These are phyloP conservation scores for Bacidia rubella DNA, from an alignment of 495 filamentous ascomycete genomes.

Conservation along the genomic window DNA sequence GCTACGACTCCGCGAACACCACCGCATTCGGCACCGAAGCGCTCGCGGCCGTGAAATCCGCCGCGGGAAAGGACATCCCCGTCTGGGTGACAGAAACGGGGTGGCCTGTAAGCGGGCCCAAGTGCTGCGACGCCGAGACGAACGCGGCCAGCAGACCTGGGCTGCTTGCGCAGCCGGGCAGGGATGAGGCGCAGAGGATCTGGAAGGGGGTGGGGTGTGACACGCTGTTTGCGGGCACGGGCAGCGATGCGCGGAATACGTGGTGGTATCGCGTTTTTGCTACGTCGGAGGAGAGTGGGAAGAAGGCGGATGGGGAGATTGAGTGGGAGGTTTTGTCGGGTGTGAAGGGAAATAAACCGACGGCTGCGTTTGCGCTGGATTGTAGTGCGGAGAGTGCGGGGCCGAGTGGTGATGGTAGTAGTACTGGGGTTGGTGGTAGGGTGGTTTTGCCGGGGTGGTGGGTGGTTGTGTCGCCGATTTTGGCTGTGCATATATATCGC, in stretches of 20 bases:
- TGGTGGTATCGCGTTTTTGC: slow-evolving; percentile 38
- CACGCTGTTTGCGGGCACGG: slow-evolving; percentile 31
- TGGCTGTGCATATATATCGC: too few relatives aligned
- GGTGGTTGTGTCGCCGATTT: too few relatives aligned
- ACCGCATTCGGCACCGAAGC: slow-evolving; percentile 37
- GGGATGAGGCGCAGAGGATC: slow-evolving; percentile 60
- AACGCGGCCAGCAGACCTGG: background rate
- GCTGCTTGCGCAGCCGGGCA: slow-evolving; percentile 15
- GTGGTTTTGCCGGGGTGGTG: too few relatives aligned
- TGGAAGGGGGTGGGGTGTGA: slow-evolving; percentile 70
- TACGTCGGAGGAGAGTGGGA: background rate
- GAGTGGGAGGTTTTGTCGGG: background rate
- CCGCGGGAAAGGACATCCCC: slow-evolving; percentile 36
- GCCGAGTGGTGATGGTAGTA: too few relatives aligned
- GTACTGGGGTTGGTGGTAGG: too few relatives aligned
- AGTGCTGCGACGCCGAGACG: background rate
- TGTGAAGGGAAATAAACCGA: background rate
- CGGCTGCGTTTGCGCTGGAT: background rate
- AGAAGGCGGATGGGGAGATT: background rate
- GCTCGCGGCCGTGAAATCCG: slow-evolving; percentile 48
- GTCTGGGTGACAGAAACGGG: slow-evolving; percentile 90
- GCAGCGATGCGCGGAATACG: slow-evolving; percentile 31
- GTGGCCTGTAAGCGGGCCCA: slow-evolving; percentile 57
- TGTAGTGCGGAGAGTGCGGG: too few relatives aligned
- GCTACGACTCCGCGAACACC: slow-evolving; percentile 52